These are phyloP conservation scores for Botrytis galanthina DNA, from an alignment of 2,329 filamentous ascomycete species.

Conservation along the genomic window DNA sequence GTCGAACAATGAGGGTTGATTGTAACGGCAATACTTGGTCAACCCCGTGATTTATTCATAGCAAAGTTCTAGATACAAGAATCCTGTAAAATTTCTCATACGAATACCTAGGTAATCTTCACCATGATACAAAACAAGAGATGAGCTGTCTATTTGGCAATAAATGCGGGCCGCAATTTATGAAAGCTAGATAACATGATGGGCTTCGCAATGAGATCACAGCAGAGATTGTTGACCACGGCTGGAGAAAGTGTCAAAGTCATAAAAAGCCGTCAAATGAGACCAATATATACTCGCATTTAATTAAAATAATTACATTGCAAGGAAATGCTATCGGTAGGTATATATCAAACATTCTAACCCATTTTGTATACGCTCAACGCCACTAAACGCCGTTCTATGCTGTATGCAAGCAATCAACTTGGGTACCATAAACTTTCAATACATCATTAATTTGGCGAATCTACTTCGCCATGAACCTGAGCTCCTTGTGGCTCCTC, in stretches of 20 bases:
- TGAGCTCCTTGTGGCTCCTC: conserved; percentile 27
- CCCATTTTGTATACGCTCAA: neutral
- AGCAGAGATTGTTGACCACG: neutral
- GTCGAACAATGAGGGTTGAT: neutral
- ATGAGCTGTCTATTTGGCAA: neutral
- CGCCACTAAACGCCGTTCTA: conserved; percentile 10
- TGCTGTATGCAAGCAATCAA: neutral
- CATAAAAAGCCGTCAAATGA: neutral
- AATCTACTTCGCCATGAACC: conserved; percentile 33
- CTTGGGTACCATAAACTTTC: neutral
- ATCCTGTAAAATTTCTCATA: neutral
- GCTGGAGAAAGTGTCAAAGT: neutral
- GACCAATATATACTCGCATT: neutral
- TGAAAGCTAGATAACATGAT: neutral
- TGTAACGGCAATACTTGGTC: neutral
- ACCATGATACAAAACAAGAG: neutral
- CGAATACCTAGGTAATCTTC: neutral
- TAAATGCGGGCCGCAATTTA: neutral
- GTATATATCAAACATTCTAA: neutral
- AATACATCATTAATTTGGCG: conserved; percentile 28
- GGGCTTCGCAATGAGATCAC: neutral
- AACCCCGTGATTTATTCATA: neutral
- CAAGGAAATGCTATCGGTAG: neutral
- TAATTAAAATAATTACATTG: neutral
- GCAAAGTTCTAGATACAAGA: neutral